phyloP scores from a whole-genome alignment of 2,329 filamentous ascomycete genomes.

The Aureobasidium pullulans region DNA sequence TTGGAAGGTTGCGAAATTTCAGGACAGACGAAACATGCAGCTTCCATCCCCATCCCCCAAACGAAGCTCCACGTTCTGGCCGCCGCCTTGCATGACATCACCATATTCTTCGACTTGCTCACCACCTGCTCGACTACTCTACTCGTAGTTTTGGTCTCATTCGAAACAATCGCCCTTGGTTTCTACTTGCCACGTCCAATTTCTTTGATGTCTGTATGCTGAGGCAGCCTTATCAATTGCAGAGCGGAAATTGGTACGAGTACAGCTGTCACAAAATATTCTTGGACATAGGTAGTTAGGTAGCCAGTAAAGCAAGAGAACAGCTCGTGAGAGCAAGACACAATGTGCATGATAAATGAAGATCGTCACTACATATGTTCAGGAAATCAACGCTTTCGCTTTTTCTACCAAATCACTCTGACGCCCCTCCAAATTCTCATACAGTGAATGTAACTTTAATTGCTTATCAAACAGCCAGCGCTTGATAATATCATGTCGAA shows the following conservation, averaged over 20 bases:
- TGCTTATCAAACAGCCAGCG: slow-evolving; percentile 12
- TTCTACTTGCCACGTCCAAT: too few relatives aligned
- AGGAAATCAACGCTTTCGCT: slow-evolving; percentile 10
- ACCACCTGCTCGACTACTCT: too few relatives aligned
- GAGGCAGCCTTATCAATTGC: too few relatives aligned
- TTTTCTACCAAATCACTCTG: background rate
- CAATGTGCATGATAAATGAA: slow-evolving; percentile 5
- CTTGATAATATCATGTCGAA: background rate
- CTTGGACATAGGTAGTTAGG: too few relatives aligned
- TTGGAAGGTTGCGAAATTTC: background rate
- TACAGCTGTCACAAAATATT: too few relatives aligned
- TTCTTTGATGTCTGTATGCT: too few relatives aligned
- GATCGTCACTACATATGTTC: slow-evolving; percentile 11
- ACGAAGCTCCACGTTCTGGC: background rate
- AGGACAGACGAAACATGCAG: background rate
- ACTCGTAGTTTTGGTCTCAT: too few relatives aligned
- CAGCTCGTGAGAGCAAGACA: background rate
- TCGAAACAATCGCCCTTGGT: too few relatives aligned
- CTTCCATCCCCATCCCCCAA: background rate
- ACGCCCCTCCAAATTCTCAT: slow-evolving; percentile 8
- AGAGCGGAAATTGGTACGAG: too few relatives aligned
- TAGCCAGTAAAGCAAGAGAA: background rate
- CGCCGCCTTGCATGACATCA: background rate
- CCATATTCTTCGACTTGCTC: background rate
- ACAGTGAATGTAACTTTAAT: slow-evolving; percentile 4